phyloP scores from a whole-genome alignment of 805 yeast species.

The Dipodascus geniculatus region DNA sequence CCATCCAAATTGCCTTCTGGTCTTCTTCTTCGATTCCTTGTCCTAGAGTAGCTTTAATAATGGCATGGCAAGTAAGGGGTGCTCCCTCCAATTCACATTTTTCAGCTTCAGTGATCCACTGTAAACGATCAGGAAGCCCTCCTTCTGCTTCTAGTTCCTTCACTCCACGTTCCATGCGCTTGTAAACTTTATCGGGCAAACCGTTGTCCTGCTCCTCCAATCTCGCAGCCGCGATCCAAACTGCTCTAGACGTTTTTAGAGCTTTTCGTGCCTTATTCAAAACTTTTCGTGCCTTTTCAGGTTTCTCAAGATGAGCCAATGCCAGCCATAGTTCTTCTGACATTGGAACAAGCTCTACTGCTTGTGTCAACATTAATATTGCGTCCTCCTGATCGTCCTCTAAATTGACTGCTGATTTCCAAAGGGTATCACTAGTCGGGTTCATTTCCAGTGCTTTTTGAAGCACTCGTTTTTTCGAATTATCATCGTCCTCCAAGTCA shows the following conservation, averaged over 20 bases:
- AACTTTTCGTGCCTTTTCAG: constrained; percentile 38
- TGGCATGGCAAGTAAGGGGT: constrained; percentile 38
- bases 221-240: constrained; percentile 64
- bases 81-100: constrained; percentile 38
- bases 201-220: constrained; percentile 45
- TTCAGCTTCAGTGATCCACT: constrained; percentile 50
- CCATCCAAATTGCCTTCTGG: constrained; percentile 23
- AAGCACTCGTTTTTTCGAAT: constrained; percentile 43
- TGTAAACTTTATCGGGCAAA: constrained; percentile 32
- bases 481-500: constrained; percentile 47
- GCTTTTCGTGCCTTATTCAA: constrained; percentile 51
- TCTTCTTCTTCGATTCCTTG: constrained; percentile 24
- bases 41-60: constrained; percentile 34
- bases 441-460: constrained; percentile 60
- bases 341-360: constrained; percentile 55
- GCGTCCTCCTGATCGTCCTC: constrained; percentile 45
- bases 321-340: constrained; percentile 58
- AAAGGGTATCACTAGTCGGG: constrained; percentile 47
- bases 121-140: constrained; percentile 25
- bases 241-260: constrained; percentile 34
- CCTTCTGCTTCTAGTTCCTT: constrained; percentile 30
- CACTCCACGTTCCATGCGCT: constrained; percentile 39
- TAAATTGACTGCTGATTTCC: constrained; percentile 52
- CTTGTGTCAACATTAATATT: constrained; percentile 44
- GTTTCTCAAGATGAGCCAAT: constrained; percentile 35